Conservation (phyloP, 805 yeast species). For the Ogataea saltuana region DNA sequence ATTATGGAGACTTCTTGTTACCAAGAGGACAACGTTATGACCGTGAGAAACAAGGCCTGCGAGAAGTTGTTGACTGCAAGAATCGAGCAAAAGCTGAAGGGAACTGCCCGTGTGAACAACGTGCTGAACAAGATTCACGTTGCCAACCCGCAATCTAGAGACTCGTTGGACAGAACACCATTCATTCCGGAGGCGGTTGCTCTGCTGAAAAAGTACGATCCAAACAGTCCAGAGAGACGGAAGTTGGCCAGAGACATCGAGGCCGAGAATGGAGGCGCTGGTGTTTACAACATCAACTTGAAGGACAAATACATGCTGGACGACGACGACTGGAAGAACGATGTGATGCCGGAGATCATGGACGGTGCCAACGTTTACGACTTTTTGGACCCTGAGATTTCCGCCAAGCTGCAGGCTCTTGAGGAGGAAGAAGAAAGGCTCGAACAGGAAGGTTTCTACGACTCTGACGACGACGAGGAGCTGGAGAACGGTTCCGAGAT, state of each 20-base stretch:
- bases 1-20: slow-evolving; percentile 91
- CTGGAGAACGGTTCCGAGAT: slow-evolving; percentile 57
- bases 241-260: slow-evolving; percentile 85
- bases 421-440: slow-evolving; percentile 97
- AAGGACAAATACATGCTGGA: slow-evolving; percentile 90
- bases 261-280: slow-evolving; percentile 97
- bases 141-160: slow-evolving; percentile 85
- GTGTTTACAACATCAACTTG: slow-evolving; percentile 92
- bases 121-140: slow-evolving; percentile 96
- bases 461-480: slow-evolving; percentile 72
- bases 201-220: slow-evolving; percentile 64
- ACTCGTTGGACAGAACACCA: slow-evolving; percentile 77
- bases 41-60: slow-evolving; percentile 94
- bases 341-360: slow-evolving; percentile 93
- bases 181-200: slow-evolving; percentile 78
- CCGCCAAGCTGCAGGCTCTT: slow-evolving; percentile 86
- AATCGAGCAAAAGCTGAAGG: slow-evolving; percentile 94
- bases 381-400: slow-evolving; percentile 94
- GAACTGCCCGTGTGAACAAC: slow-evolving; percentile 82
- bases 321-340: slow-evolving; percentile 97
- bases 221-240: slow-evolving; percentile 79
- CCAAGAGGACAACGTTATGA: slow-evolving; percentile 93
- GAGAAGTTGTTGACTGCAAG: slow-evolving; percentile 93
- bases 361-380: slow-evolving; percentile 97
- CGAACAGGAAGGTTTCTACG: slow-evolving; percentile 93